Base-by-base conservation (phyloP, 345 rosid genomes). In the Boechera retrofracta region DNA sequence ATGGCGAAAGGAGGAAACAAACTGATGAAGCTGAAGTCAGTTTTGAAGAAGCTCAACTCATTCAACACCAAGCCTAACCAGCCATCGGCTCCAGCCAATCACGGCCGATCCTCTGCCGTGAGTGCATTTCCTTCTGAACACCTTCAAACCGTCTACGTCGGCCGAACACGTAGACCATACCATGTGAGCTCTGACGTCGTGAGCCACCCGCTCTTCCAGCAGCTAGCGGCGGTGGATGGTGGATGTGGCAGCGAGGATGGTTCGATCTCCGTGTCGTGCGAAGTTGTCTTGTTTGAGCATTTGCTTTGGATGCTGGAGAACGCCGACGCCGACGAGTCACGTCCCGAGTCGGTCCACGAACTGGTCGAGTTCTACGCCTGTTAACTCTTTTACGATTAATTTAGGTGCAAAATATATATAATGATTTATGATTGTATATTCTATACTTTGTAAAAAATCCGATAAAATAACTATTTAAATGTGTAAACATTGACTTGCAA, bases 251-350 rank as follows among this genome's bases (percentile, higher is more conserved):
- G 80, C 44, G 79, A 78, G 36, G 76, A 81, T 56, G 84, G 84
- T 63, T 66, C 86, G 35, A 64, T 93, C 24, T 82, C 69, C 32
- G 90, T 94, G 7, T 81, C 90, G 5, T 94, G 98, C 39, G 98
- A 94, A 82, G 98, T 94, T 53, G 98, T 94, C 7, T 55, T 93
- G 89, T 93, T 93, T 80, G 98, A 93, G 73, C 98, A 93, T 85
- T 77, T 91, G 82, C 96, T 91, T 32, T 94, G 98, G 98, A 94
- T 94, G 98, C 82, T 94, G 9, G 93, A 89, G 42, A 91, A 87
- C 33, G 92, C 89, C 0, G 93, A 89, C 67, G 94, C 87, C 0
- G 93, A 94, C 44, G 82, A 78, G 69, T 85, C 92, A 16, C 88
- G 83, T 9, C 89, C 88, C 0, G 97, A 91, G 80, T 89, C 98